Percentiles rank a stretch among this genome's conserved stretches.
phyloP scores from a whole-genome alignment of 2,329 filamentous ascomycete genomes.

The Aspergillus aculeatus region DNA sequence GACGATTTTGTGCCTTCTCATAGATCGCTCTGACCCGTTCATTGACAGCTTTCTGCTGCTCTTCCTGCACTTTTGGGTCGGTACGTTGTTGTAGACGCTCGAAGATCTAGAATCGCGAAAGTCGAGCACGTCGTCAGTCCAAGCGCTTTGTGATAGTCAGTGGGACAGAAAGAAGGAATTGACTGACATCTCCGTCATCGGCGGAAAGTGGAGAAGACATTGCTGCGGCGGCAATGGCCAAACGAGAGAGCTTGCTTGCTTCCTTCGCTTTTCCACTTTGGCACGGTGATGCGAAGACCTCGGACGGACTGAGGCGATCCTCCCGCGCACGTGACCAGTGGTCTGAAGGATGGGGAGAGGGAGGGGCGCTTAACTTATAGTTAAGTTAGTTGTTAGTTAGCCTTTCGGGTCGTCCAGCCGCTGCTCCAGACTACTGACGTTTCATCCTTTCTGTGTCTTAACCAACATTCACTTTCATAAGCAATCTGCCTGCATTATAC shows the following conservation, averaged over 20 bases:
- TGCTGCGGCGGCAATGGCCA: slow-evolving; percentile 38
- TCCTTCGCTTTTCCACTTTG: slow-evolving; percentile 14
- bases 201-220: slow-evolving; percentile 45
- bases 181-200: slow-evolving; percentile 43
- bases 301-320: slow-evolving; percentile 14
- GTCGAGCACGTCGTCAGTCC: slow-evolving; percentile 12
- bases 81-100: slow-evolving; percentile 48
- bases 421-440: too few relatives aligned
- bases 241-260: slow-evolving; percentile 15
- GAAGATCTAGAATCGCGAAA: slow-evolving; percentile 33
- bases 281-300: slow-evolving; percentile 18
- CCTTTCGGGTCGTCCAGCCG: slow-evolving; percentile 1
- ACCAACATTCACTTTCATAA: background rate
- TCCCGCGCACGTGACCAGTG: slow-evolving; percentile 22
- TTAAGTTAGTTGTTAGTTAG: background rate
- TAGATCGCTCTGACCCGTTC: slow-evolving; percentile 59
- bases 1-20: slow-evolving; percentile 61
- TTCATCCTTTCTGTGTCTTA: too few relatives aligned
- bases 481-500: background rate
- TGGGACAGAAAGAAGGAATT: background rate
- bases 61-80: slow-evolving; percentile 59
- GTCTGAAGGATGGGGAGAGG: background rate
- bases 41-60: slow-evolving; percentile 60
- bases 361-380: background rate
- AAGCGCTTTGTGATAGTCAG: background rate